Evolutionary conservation across 2,329 filamentous ascomycete species (phyloP).

Genomic region (Curvularia lunata): DNA sequence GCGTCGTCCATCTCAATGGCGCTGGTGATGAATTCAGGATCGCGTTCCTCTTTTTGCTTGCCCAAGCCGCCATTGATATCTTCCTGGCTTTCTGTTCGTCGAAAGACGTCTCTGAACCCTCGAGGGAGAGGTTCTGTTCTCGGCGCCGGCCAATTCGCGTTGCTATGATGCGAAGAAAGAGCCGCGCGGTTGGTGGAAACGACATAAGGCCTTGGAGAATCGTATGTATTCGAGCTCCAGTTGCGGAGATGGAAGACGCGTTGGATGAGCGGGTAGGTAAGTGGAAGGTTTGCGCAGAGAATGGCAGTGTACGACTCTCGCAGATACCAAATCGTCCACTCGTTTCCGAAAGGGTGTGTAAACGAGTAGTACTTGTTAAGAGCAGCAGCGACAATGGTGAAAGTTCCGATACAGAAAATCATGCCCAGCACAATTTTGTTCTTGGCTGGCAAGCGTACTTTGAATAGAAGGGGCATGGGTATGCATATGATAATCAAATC

Average conservation of each 20-base stretch:
- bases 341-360: conserved; percentile 59
- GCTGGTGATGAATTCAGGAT: conserved; percentile 33
- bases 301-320: conserved; percentile 66
- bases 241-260: conserved; percentile 51
- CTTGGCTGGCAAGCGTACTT: conserved; percentile 51
- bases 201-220: conserved; percentile 5
- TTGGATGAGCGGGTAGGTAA: conserved; percentile 64
- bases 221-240: conserved; percentile 39
- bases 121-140: conserved; percentile 19
- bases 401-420: conserved; percentile 62
- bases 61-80: conserved; percentile 27
- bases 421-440: conserved; percentile 62
- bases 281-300: conserved; percentile 66
- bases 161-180: conserved; percentile 6
- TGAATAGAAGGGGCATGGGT: conserved; percentile 55
- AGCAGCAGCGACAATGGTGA: conserved; percentile 61
- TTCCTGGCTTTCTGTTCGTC: conserved; percentile 32
- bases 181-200: conserved; percentile 10
- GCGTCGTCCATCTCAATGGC: conserved; percentile 34
- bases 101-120: conserved; percentile 22
- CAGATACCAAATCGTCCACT: conserved; percentile 66
- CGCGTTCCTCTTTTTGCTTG: conserved; percentile 20
- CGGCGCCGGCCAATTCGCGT: conserved; percentile 21
- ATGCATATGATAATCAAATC: conserved; percentile 56
- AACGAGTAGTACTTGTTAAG: conserved; percentile 70